These are phyloP conservation scores for Bipolaris bicolor DNA, from an alignment of 2,329 filamentous ascomycete genomes.

Conservation along the genomic window DNA sequence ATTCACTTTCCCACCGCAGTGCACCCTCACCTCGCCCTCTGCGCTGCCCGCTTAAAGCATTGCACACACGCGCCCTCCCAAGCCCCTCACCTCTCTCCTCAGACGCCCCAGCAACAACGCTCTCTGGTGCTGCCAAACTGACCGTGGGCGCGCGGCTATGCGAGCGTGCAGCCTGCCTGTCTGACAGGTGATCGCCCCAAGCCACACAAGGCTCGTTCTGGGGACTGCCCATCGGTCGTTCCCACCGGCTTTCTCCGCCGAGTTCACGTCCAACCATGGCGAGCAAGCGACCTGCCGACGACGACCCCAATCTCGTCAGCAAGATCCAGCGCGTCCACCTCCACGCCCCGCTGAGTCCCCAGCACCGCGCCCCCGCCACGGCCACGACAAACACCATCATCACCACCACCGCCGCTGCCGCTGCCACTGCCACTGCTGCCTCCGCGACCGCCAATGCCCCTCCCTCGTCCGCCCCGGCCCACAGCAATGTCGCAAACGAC, in stretches of 20 bases:
- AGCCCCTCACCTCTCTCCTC: background rate
- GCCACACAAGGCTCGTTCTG: conserved; percentile 22
- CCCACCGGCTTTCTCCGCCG: conserved; percentile 15
- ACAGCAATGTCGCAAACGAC: conserved; percentile 27
- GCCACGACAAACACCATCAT: background rate
- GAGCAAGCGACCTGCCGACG: conserved; percentile 34
- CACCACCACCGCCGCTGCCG: background rate
- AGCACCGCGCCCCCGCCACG: conserved; percentile 14
- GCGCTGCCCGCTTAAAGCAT: background rate
- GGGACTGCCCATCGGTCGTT: conserved; percentile 14
- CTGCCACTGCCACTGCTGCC: background rate
- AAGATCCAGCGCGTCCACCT: conserved; percentile 48
- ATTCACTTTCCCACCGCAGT: conserved; percentile 10
- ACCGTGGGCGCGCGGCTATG: conserved; percentile 13
- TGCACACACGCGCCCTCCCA: conserved; percentile 4
- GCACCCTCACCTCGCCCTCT: conserved; percentile 3
- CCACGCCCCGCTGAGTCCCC: conserved; percentile 24
- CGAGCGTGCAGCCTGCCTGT: conserved; percentile 4
- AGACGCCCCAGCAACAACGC: background rate
- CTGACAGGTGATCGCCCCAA: conserved; percentile 20
- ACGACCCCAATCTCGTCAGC: conserved; percentile 23
- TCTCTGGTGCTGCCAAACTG: background rate
- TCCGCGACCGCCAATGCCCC: background rate
- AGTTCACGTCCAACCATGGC: conserved; percentile 29
- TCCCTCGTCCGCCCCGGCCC: background rate